Evolutionary conservation across 305 asterid species (phyloP).

Genomic region (Plantago lanceolata): DNA sequence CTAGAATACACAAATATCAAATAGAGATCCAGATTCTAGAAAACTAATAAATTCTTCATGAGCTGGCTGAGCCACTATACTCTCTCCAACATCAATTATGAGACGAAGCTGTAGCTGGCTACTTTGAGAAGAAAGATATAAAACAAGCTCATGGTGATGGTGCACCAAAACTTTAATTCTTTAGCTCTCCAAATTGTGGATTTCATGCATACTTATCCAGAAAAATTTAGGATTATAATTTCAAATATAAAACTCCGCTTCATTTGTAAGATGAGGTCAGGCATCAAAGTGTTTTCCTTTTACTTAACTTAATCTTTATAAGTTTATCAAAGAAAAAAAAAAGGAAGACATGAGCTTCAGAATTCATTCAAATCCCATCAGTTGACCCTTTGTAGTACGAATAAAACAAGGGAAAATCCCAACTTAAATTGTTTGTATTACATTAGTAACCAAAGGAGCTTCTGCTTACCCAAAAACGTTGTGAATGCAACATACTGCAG

Average conservation of each 20-base stretch:
- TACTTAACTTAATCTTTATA: neutral
- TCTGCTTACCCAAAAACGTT: constrained; percentile 68
- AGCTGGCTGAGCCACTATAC: neutral
- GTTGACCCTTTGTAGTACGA: neutral
- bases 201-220: no score
- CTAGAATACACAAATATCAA: constrained; percentile 10
- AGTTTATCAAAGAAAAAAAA: neutral
- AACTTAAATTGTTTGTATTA: neutral
- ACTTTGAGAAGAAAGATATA: constrained; percentile 4
- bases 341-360: neutral
- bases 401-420: neutral
- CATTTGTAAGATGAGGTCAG: neutral
- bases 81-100: constrained; percentile 2
- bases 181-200: no score
- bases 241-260: no score
- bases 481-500: constrained; percentile 92
- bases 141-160: neutral
- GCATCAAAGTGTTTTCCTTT: neutral
- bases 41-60: neutral
- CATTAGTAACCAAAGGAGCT: neutral
- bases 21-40: neutral
- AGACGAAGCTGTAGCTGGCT: neutral
- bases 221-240: no score
- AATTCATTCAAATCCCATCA: neutral
- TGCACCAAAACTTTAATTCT: neutral